Evolutionary conservation across 2,329 filamentous ascomycete species (phyloP).

Genomic region (Talaromyces piceae): DNA sequence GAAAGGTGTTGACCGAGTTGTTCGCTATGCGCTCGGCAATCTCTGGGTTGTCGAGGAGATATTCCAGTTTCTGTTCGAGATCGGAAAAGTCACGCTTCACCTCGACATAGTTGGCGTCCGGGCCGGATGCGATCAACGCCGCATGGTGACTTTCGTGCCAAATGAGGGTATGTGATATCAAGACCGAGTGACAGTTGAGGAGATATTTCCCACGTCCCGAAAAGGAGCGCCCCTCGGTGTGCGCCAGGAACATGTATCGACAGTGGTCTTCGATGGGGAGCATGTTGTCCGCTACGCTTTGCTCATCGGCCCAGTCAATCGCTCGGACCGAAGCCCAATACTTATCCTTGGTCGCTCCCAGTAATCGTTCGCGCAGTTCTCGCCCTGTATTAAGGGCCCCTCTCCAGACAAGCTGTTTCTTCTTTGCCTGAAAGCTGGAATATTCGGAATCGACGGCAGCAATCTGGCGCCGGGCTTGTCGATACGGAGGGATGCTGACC

Average conservation of each 20-base stretch:
- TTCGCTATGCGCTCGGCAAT: constrained; percentile 44
- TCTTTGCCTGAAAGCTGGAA: constrained; percentile 29
- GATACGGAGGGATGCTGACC: constrained; percentile 38
- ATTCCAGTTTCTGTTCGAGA: constrained; percentile 38
- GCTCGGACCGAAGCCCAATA: constrained; percentile 42
- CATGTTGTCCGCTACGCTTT: constrained; percentile 34
- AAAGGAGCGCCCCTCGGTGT: constrained; percentile 48
- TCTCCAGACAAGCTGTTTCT: constrained; percentile 43
- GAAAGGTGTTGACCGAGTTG: constrained; percentile 42
- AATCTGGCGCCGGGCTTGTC: constrained; percentile 35
- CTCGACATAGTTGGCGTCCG: constrained; percentile 44
- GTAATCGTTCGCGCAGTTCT: constrained; percentile 31
- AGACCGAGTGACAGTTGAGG: constrained; percentile 44
- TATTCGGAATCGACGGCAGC: constrained; percentile 30
- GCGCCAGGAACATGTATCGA: constrained; percentile 47
- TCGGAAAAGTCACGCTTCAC: constrained; percentile 51
- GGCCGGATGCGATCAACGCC: constrained; percentile 38
- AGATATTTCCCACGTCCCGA: constrained; percentile 49
- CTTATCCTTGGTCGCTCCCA: constrained; percentile 32
- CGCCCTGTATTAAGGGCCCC: constrained; percentile 36
- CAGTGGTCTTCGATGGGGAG: constrained; percentile 48
- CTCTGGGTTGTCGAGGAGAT: constrained; percentile 36
- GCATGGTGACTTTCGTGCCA: constrained; percentile 46
- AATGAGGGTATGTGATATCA: constrained; percentile 42
- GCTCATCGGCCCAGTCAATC: constrained; percentile 35